Evolutionary conservation across 345 rosid species (phyloP).

Genomic region (Laguncularia racemosa): DNA sequence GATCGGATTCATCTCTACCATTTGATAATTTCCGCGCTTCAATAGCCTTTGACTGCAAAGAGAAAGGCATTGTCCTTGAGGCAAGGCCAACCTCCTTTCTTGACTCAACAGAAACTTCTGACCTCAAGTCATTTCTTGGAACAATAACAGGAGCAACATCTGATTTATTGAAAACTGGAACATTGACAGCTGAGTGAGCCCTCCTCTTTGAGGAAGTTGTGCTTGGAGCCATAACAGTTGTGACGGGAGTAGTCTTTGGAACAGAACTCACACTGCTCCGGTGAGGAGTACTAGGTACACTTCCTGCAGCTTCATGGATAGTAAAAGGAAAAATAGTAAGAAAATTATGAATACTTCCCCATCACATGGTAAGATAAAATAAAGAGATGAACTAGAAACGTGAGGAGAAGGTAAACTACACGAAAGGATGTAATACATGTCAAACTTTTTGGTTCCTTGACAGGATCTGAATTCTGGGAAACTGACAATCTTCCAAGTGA

Average conservation of each 20-base stretch:
- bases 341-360: background rate
- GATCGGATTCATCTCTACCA: slow-evolving; percentile 56
- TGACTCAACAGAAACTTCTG: slow-evolving; percentile 57
- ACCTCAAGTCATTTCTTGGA: slow-evolving; percentile 62
- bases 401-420: slow-evolving; percentile 1
- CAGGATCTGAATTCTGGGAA: slow-evolving; percentile 74
- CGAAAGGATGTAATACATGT: slow-evolving; percentile 37
- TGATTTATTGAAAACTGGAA: slow-evolving; percentile 43
- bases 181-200: slow-evolving; percentile 34
- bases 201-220: slow-evolving; percentile 51
- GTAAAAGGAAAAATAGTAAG: slow-evolving; percentile 14
- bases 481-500: slow-evolving; percentile 77
- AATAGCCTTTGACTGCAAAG: slow-evolving; percentile 72
- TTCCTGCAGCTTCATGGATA: slow-evolving; percentile 68
- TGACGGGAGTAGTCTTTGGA: slow-evolving; percentile 32
- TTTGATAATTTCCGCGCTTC: slow-evolving; percentile 52
- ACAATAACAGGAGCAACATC: slow-evolving; percentile 77
- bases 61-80: slow-evolving; percentile 94
- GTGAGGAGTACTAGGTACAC: slow-evolving; percentile 75
- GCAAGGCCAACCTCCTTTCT: slow-evolving; percentile 70
- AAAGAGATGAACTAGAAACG: slow-evolving; percentile 1
- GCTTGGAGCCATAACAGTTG: slow-evolving; percentile 33
- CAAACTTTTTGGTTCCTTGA: slow-evolving; percentile 51
- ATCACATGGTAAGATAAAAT: slow-evolving; percentile 4
- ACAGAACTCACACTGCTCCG: slow-evolving; percentile 41